Base-by-base conservation (phyloP, 352 stramenopile species). In the Pythium periplocum region DNA sequence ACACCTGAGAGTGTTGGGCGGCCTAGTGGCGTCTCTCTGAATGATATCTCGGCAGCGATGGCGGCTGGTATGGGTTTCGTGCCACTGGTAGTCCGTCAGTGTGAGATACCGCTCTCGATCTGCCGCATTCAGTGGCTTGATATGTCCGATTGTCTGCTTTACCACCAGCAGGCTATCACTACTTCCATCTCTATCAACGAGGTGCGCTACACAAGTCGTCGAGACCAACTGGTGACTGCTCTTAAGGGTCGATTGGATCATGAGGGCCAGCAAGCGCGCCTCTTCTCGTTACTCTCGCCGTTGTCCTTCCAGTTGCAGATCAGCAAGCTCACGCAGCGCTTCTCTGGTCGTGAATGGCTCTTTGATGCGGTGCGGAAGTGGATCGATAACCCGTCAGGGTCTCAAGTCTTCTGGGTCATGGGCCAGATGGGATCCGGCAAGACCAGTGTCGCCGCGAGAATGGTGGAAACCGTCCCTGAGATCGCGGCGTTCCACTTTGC, bases 61-160 rank as follows among this genome's bases (percentile, higher is more conserved):
- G 66, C 73, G 6, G 71, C 72, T 6, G 74, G 75, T 17, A 59
- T 89, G 7, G 75, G 80, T 2, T 89, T 90, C 51, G 78, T 90
- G 31, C 80, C 80, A 11, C 62, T 90, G 17, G 81, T 90, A 53
- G 73, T 90, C 37, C 75, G 80, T 9, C 68, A 70, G 31, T 88
- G 78, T 36, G 80, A 90, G 63, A 90, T 90, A 53, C 80, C 80
- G 12, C 59, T 90, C 30, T 89, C 78, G 7, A 90, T 90, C 51
- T 90, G 80, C 48, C 80, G 80, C 37, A 90, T 90, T 48, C 80
- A 90, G 52, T 90, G 80, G 80, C 74, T 90, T 26, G 80, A 90
- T 48, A 72, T 90, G 60, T 78, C 74, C 5, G 78, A 90, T 51
- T 83, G 69, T 41, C 59, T 90, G 10, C 53, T 85, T 41, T 84